Percentiles rank a stretch among this genome's conserved stretches.
phyloP scores from a whole-genome alignment of 1,284 basidiomycete species.

The Puccinia polysora region DNA sequence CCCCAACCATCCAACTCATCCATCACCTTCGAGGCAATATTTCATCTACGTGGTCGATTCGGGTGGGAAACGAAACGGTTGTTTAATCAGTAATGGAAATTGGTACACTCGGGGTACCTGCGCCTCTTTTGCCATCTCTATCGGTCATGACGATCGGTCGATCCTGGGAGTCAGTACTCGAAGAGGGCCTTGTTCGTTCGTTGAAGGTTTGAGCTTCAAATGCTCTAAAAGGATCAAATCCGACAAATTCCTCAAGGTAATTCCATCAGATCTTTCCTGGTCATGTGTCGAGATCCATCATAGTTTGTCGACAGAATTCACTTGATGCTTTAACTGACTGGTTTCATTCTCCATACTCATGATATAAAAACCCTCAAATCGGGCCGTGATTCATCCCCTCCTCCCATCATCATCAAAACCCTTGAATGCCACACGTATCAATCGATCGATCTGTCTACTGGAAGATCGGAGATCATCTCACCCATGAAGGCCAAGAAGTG shows the following conservation, averaged over 20 bases:
- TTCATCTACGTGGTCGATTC: conserved; percentile 32
- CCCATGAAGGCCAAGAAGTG: conserved; percentile 30
- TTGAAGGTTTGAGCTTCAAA: neutral
- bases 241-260: conserved; percentile 19
- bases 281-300: too few relatives aligned
- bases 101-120: conserved; percentile 37
- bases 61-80: conserved; percentile 20
- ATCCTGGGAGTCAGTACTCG: conserved; percentile 16
- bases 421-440: neutral
- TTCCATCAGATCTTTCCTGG: too few relatives aligned
- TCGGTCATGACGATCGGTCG: neutral
- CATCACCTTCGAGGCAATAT: conserved; percentile 13
- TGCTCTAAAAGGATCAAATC: conserved; percentile 21
- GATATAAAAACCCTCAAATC: neutral
- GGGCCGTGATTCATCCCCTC: neutral
- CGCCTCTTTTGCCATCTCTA: conserved; percentile 16
- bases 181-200: conserved; percentile 30
- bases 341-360: too few relatives aligned
- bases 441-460: neutral
- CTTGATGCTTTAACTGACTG: too few relatives aligned
- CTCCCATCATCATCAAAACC: neutral
- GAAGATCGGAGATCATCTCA: conserved; percentile 18
- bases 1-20: conserved; percentile 13
- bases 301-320: too few relatives aligned
- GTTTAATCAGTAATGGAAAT: conserved; percentile 37